A percentile compares a stretch with the other conserved stretches of the same genome.
Conservation (phyloP, 2,329 filamentous ascomycete genomes). For the Arthrinium puccinioides region DNA sequence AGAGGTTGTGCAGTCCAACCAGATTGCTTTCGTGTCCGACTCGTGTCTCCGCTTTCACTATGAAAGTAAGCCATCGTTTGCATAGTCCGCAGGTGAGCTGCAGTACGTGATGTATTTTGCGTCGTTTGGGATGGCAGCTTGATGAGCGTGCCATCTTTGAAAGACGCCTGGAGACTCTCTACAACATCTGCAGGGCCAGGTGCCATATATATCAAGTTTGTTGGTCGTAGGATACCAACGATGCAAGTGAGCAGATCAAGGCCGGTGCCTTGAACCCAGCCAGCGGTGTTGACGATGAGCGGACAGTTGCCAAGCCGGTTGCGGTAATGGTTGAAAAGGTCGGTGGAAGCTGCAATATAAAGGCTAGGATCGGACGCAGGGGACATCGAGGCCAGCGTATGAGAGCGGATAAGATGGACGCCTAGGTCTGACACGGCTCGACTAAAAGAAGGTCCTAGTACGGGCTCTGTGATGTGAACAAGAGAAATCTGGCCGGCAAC, state of each 20-base stretch:
- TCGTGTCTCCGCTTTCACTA: conserved; percentile 8
- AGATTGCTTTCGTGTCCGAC: conserved; percentile 6
- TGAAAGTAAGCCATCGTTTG: conserved; percentile 80
- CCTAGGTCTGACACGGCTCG: conserved; percentile 37
- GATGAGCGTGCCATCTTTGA: conserved; percentile 32
- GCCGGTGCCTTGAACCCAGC: conserved; percentile 66
- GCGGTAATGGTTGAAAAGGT: conserved; percentile 55
- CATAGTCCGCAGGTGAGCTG: conserved; percentile 63
- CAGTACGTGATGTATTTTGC: conserved; percentile 50
- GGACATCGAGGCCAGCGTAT: conserved; percentile 58
- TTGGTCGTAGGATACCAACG: conserved; percentile 44
- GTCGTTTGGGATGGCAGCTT: conserved; percentile 50
- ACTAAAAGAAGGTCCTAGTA: conserved; percentile 61
- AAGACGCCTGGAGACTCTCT: conserved; percentile 31
- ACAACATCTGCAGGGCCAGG: conserved; percentile 53
- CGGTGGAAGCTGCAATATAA: conserved; percentile 55
- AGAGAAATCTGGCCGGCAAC: conserved; percentile 65
- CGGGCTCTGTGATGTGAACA: conserved; percentile 49
- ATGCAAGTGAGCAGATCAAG: conserved; percentile 56
- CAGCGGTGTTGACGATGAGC: conserved; percentile 66
- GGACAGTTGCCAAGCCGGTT: conserved; percentile 38
- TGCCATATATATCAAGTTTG: conserved; percentile 63
- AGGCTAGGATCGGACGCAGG: conserved; percentile 60
- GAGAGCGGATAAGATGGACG: conserved; percentile 46
- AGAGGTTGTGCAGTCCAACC: conserved; percentile 50